Conservation (phyloP, 176 grass and related monocot species). For the Oryza coarctata region DNA sequence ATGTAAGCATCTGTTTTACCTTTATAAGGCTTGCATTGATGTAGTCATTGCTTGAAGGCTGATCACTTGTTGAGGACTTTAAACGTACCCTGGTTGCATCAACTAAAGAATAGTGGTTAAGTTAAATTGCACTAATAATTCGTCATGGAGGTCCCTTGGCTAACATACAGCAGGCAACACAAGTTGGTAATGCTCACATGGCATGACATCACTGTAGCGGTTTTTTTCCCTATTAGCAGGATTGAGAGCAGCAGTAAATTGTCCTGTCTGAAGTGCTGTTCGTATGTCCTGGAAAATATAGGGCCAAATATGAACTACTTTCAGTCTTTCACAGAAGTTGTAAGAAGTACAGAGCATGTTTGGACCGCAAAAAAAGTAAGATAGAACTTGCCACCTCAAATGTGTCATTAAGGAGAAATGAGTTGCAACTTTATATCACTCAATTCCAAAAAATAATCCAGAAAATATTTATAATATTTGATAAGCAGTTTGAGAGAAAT, state of each 20-base stretch:
- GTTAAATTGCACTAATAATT: conserved; percentile 16
- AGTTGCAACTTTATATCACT: neutral
- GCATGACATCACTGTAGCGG: conserved; percentile 81
- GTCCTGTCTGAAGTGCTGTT: neutral
- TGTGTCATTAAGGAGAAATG: neutral
- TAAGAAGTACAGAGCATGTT: neutral
- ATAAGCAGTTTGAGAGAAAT: neutral
- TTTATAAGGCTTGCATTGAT: conserved; percentile 90
- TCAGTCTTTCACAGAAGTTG: neutral
- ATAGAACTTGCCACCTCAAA: neutral
- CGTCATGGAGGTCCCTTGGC: neutral
- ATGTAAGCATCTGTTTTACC: conserved; percentile 40
- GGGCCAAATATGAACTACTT: neutral
- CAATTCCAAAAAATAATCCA: neutral
- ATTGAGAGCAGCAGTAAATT: conserved; percentile 46
- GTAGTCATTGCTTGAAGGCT: conserved; percentile 48
- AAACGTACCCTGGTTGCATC: conserved; percentile 57
- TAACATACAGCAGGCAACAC: conserved; percentile 19
- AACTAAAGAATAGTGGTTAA: conserved; percentile 41
- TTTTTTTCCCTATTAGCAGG: conserved; percentile 71
- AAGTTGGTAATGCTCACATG: conserved; percentile 59
- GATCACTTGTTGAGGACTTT: conserved; percentile 20
- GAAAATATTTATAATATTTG: neutral
- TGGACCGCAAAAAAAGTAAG: neutral
- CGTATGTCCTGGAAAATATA: conserved; percentile 20